Evolutionary conservation across 768 basidiomycete genomes (phyloP), one percentile per base, ranked within the genome.

Genomic region (Leccinum sublutescens): DNA sequence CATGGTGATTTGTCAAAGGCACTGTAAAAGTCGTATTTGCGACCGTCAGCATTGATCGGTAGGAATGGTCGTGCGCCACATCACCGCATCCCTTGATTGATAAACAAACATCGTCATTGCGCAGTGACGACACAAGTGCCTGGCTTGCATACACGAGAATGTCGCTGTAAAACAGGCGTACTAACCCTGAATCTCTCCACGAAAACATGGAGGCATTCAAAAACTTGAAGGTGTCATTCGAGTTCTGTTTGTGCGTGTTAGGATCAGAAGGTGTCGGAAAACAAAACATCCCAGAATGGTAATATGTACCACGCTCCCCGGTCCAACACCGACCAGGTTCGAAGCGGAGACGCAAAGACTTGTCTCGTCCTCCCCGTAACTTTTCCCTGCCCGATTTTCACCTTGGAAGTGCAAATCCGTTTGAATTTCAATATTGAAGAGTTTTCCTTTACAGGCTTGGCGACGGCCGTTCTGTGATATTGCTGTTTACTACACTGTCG

Each of bases 181-280:
- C 40, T 43, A 40, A 43, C 54, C 55, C 50, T 52, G 55, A 21
- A n/a, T 19, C 27, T 31, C 31, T 8, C 2, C 19, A 43, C 14
- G 47, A 45, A 19, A 17, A 19, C 43, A 45, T 45, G 43, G 19
- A 19, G 5, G 19, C 43, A 45, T 45, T 45, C 43, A 33, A 33
- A 1, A 1, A 33, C 31, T 33, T 15, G 34, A 33, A 43, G 38
- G 40, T 3, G 12, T 21, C 3, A 23, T 50, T 71, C 63, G 58
- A 17, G 14, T 12, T 10, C 10, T 71, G 11, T 69, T 71, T 70
- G 61, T 17, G 25, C 17, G n/a, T 70, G 64, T 71, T 70, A 70
- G 67, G 70, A 67, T 71, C 63, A 64, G 60, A 70, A 62, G 69
- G 54, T 61, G 21, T 50, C 36, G 56, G 60, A 59, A 71, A 71